Base-by-base conservation (phyloP, 495 filamentous ascomycete genomes). In the Annulohypoxylon bovei region DNA sequence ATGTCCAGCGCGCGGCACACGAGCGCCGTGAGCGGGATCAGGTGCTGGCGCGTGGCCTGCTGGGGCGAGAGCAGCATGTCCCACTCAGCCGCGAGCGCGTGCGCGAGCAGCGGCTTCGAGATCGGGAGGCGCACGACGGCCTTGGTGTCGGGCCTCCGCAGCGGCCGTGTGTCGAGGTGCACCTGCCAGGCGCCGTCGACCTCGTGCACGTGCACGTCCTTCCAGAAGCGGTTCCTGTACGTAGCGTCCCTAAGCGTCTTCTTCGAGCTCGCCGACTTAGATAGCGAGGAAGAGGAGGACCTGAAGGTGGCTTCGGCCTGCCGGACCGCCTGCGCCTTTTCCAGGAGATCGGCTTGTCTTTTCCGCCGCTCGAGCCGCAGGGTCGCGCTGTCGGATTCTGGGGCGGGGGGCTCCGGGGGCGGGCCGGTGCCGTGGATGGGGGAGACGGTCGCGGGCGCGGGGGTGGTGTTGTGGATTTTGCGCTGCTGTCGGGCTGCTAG, bases 61-160 rank as follows among this genome's bases (percentile, higher is more conserved):
- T 91, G 88, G 2, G 90, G 87, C 56, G 91, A 91, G 22, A 88
- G 84, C 59, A 98, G 87, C 39, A 89, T 85, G 75, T 97, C 93
- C 95, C 95, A 99, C 81, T 99, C 95, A 8, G 95, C 77, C 0
- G 95, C 95, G 50, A 99, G 87, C 27, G 92, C 91, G 25, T 87
- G 82, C n/a, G 96, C 95, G 12, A 99, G 90, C 62, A 93, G 86
- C 11, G 89, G 88, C 76, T 98, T 98, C 53, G 83, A 83, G 0
- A 79, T 73, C 0, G 95, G 95, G 30, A 98, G 73, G 2, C 85
- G 84, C 68, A 99, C 86, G 58, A 91, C 82, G 14, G 85, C 78
- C 47, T 85, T 94, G 0, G 82, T 82, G 20, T 85, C 82, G 0
- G 93, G 95, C 16, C 85, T 89, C 68, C 94, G 89, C 55, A 99